Evolutionary conservation across 768 basidiomycete species (phyloP).

Genomic region (Tephrocybe rancida): DNA sequence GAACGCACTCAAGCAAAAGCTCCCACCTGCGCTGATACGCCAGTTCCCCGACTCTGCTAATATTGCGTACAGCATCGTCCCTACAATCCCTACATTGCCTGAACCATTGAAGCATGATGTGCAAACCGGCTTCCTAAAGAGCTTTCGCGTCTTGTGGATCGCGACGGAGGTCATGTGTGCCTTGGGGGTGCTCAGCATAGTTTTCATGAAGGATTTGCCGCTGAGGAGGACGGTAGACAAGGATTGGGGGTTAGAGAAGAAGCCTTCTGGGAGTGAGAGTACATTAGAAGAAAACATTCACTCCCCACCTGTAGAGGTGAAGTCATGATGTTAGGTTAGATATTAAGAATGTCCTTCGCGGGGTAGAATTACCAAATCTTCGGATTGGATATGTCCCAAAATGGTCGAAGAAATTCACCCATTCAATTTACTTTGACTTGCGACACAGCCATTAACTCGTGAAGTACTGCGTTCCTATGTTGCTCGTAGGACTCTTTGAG

Average conservation of each 20-base stretch:
- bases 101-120: slow-evolving; percentile 25
- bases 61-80: slow-evolving; percentile 49
- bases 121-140: slow-evolving; percentile 13
- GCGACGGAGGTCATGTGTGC: slow-evolving; percentile 12
- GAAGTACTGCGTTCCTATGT: too few relatives aligned
- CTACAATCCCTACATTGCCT: slow-evolving; percentile 34
- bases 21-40: slow-evolving; percentile 40
- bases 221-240: slow-evolving; percentile 11
- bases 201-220: slow-evolving; percentile 8
- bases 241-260: slow-evolving; percentile 7
- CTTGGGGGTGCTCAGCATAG: slow-evolving; percentile 1
- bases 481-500: too few relatives aligned
- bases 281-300: too few relatives aligned
- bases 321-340: too few relatives aligned
- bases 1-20: slow-evolving; percentile 43
- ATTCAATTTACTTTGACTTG: too few relatives aligned
- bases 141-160: slow-evolving; percentile 16
- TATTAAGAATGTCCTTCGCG: too few relatives aligned
- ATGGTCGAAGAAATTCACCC: too few relatives aligned
- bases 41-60: slow-evolving; percentile 39
- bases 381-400: too few relatives aligned
- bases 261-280: not conserved
- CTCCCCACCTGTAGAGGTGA: too few relatives aligned
- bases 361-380: too few relatives aligned
- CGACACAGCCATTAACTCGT: too few relatives aligned